Evolutionary conservation across 495 filamentous ascomycete species (phyloP).

Genomic region (Penicillium crystallinum): DNA sequence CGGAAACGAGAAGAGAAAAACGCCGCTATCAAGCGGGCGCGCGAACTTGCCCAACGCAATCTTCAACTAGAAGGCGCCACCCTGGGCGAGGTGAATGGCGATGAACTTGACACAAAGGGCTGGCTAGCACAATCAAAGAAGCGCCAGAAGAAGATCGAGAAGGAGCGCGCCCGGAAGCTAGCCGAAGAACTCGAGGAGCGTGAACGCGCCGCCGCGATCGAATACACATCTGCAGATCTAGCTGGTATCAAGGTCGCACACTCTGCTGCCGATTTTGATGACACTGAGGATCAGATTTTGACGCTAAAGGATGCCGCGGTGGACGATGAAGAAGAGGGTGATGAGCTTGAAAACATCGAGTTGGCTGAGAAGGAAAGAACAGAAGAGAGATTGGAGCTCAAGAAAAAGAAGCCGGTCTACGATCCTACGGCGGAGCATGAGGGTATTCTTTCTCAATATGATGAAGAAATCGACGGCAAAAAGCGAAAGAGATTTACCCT

Average conservation of each 20-base stretch:
- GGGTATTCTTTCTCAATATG: constrained; percentile 78
- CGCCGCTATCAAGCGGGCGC: constrained; percentile 79
- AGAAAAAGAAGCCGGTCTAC: constrained; percentile 89
- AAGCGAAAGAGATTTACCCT: constrained; percentile 85
- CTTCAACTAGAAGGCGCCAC: constrained; percentile 72
- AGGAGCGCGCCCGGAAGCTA: constrained; percentile 63
- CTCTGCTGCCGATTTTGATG: constrained; percentile 69
- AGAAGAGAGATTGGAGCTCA: constrained; percentile 70
- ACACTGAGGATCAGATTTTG: constrained; percentile 73
- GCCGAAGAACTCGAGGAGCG: constrained; percentile 71
- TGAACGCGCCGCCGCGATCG: constrained; percentile 42
- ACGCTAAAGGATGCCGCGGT: constrained; percentile 88
- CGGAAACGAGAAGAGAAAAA: constrained; percentile 69
- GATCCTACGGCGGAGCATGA: constrained; percentile 68
- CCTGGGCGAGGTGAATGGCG: constrained; percentile 62
- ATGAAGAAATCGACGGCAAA: constrained; percentile 91
- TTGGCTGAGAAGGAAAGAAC: constrained; percentile 74
- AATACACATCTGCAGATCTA: constrained; percentile 77
- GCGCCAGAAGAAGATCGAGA: constrained; percentile 80
- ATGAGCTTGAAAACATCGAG: constrained; percentile 83
- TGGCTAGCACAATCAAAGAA: constrained; percentile 89
- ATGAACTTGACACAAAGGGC: constrained; percentile 65
- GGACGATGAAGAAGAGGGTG: constrained; percentile 81
- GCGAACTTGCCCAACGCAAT: constrained; percentile 72
- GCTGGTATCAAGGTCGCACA: constrained; percentile 90